These are phyloP conservation scores for Ambrosia trifida DNA, from an alignment of 129 eudicot species.

Conservation along the genomic window DNA sequence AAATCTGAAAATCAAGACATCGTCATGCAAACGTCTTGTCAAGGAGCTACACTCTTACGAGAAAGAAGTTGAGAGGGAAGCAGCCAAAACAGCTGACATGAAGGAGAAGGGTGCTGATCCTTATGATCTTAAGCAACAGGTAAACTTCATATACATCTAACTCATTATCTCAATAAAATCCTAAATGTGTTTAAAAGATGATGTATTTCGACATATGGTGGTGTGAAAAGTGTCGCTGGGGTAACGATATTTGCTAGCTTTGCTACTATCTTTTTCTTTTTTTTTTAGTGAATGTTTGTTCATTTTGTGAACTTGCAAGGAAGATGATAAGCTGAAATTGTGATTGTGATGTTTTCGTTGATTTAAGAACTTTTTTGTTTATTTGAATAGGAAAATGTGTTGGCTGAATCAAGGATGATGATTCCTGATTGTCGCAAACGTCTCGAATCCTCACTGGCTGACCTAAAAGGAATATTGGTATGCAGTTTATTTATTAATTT, in stretches of 20 bases:
- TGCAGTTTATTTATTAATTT: not conserved
- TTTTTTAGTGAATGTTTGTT: too few species aligned
- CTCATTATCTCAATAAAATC: not conserved
- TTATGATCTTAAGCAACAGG: constrained; percentile 97
- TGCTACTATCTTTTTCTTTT: not conserved
- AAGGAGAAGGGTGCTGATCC: constrained; percentile 92
- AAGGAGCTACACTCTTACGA: constrained; percentile 87
- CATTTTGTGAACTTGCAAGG: constrained; percentile 9
- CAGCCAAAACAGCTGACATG: constrained; percentile 92
- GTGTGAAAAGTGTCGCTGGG: constrained; percentile 14
- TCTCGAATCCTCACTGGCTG: constrained; percentile 64
- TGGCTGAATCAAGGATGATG: constrained; percentile 97
- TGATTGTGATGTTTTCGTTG: not conserved
- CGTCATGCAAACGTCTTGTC: constrained; percentile 83
- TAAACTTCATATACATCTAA: constrained; percentile 11
- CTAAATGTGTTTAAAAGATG: not conserved
- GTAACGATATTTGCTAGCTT: not conserved
- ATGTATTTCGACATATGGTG: constrained; percentile 10
- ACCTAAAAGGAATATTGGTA: constrained; percentile 78
- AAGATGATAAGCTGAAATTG: too few species aligned
- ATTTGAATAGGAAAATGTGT: constrained; percentile 68
- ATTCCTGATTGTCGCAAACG: constrained; percentile 91
- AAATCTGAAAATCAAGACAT: constrained; percentile 89
- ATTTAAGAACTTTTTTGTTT: not conserved
- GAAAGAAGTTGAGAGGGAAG: constrained; percentile 92